These are phyloP conservation scores for Thielaviopsis euricoi DNA, from an alignment of 2,329 filamentous ascomycete species.

Conservation along the genomic window DNA sequence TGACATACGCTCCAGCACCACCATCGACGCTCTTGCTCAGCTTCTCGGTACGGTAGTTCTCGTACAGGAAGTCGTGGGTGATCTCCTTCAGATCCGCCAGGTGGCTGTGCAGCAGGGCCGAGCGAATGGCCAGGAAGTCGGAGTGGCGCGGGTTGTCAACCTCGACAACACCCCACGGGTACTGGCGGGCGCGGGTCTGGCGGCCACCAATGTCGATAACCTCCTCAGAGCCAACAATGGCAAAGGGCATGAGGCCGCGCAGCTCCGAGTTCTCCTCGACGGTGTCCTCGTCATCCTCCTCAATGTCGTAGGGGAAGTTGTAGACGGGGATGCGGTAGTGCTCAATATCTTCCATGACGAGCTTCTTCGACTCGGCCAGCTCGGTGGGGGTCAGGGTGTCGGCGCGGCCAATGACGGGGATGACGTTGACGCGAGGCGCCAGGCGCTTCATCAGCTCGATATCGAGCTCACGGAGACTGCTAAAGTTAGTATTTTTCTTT, in stretches of 20 bases:
- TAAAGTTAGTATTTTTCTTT: conserved; percentile 12
- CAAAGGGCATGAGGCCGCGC: conserved; percentile 93
- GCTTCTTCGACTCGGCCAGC: conserved; percentile 96
- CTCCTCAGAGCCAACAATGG: conserved; percentile 95
- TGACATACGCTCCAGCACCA: conserved; percentile 67
- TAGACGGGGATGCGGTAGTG: conserved; percentile 99
- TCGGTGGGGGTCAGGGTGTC: conserved; percentile 93
- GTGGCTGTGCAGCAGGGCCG: conserved; percentile 92
- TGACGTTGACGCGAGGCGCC: conserved; percentile 94
- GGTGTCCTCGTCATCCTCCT: conserved; percentile 98
- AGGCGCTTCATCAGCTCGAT: conserved; percentile 99
- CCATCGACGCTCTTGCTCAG: conserved; percentile 98
- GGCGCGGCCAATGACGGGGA: conserved; percentile 95
- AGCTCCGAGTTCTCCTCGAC: conserved; percentile 98
- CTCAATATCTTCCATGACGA: conserved; percentile 99
- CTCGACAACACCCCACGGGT: conserved; percentile 97
- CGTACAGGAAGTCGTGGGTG: conserved; percentile 98
- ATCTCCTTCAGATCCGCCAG: conserved; percentile 98
- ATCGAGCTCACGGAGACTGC: conserved; percentile 88
- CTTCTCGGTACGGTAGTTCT: conserved; percentile 99
- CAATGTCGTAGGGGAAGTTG: conserved; percentile 99
- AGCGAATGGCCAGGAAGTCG: conserved; percentile 94
- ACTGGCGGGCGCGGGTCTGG: conserved; percentile 85
- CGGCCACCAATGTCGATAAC: conserved; percentile 85
- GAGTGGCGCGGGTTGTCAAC: conserved; percentile 98